Base-by-base conservation (phyloP, 2,329 filamentous ascomycete genomes). In the Aspergillus sergii region DNA sequence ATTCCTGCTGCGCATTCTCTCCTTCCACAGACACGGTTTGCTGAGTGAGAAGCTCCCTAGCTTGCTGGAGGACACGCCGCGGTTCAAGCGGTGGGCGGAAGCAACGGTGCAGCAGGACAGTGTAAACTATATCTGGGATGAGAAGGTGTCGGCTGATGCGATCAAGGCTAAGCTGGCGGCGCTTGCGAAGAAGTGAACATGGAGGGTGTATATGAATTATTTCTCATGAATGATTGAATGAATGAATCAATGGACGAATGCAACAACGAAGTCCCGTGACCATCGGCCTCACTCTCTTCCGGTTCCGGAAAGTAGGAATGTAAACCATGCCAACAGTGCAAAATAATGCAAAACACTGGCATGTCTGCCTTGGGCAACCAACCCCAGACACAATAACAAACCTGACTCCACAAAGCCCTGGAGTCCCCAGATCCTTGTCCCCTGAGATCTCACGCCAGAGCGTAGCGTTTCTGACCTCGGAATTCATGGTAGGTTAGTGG, bases 71-170 rank as follows among this genome's bases (percentile, higher is more conserved):
- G 81, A 81, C 61, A 79, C 89, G n/a, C 91, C 91, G 1, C 85
- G 84, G 61, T 92, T 91, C 73, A 84, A 83, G 72, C 86, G 84
- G 66, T 94, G 91, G 91, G 86, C 86, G 0, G 79, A 86, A 63
- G 84, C 83, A 1, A 84, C 90, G 2, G 76, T 83, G 6, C 80
- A 81, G 63, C 85, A 91, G 61, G 85, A 88, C 19, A 93, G 88
- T 68, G 90, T 94, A 19, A 87, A 82, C 0, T 82, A 79, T 55
- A 87, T 89, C 63, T 92, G 82, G 70, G 75, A 91, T 60, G 87
- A 87, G 76, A 76, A 84, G 64, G 66, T 41, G 0, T 75, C 85
- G 51, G 77, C 82, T 2, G 75, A 77, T 65, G 70, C 63, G 36
- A 82, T 77, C 8, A 83, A 80, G 72, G 73, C 72, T 53, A 85